Evolutionary conservation across 2,329 filamentous ascomycete species (phyloP).

Genomic region (Aspergillus intermedius): DNA sequence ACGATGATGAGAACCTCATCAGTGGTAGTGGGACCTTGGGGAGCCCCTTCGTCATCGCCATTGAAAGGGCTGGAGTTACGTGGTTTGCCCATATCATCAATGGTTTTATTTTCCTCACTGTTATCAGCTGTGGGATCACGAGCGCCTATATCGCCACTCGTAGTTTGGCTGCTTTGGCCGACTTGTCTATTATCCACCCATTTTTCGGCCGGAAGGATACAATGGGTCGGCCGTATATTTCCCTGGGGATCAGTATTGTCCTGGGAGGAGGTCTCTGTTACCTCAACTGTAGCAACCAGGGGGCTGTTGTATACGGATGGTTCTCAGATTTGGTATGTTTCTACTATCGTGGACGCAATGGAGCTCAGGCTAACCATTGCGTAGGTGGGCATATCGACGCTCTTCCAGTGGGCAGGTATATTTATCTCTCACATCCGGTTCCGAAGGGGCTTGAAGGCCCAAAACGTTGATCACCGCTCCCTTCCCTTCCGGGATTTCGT

Average conservation of each 20-base stretch:
- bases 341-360: not conserved
- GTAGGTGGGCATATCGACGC: constrained; percentile 24
- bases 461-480: constrained; percentile 16
- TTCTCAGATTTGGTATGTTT: constrained; percentile 22
- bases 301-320: constrained; percentile 25
- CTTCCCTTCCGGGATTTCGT: constrained; percentile 21
- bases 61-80: constrained; percentile 23
- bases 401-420: constrained; percentile 23
- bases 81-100: constrained; percentile 27
- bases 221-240: constrained; percentile 24
- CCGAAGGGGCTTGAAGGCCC: constrained; percentile 19
- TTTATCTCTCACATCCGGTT: constrained; percentile 25
- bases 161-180: constrained; percentile 25
- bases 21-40: constrained; percentile 23
- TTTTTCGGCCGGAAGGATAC: constrained; percentile 18
- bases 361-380: not conserved
- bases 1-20: constrained; percentile 21
- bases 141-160: constrained; percentile 29
- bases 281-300: constrained; percentile 24
- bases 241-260: constrained; percentile 20
- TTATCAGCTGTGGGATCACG: constrained; percentile 30
- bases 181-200: constrained; percentile 19
- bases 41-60: constrained; percentile 26
- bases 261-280: constrained; percentile 29
- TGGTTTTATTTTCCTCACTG: constrained; percentile 29